Base-by-base conservation (phyloP, 176 grass and related monocot species). In the Musa troglodytarum region DNA sequence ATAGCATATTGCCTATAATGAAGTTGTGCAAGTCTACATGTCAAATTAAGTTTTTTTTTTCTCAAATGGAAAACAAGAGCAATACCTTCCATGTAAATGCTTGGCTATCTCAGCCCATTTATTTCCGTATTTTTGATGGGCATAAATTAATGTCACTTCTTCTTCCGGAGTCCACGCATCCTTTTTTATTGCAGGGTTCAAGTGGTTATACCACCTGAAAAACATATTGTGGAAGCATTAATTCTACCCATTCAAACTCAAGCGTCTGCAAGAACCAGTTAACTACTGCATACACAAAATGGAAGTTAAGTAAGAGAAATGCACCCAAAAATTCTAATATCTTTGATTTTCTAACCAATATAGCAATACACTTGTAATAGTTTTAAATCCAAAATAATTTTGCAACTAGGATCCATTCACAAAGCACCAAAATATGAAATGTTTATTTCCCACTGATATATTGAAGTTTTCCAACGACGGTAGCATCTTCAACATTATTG, bases 171-270 rank as follows among this genome's bases (percentile, higher is more conserved):
- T 74, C 72, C 72, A 74, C 20, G 72, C 72, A 74, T 59, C 72
- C 8, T 59, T 74, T 43, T 58, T 74, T 74, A 74, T 74, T 59
- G 23, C 54, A 74, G 72, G 72, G 54, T 74, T 74, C 72, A 74
- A 74, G 22, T 74, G 72, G 26, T 74, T 74, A 58, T 74, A 25
- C 72, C 72, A 74, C 53, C 72, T 74, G 59, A 74, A 74, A 74
- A 12, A 59, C 12, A 58, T 34, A 29, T 43, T 43, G 19, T 21
- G n/a, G n/a, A 8, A 63, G 61, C 61, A 24, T 23, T 11, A 23
- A 23, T 63, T 63, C 10, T 63, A 63, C n/a, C 1, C 8, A 10
- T 4, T 23, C 61, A 22, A 43, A 43, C 34, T 43, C 34, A 43
- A 0, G 34, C 34, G 34, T 43, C 34, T 6, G 4, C 34, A 43